Conservation (phyloP, 169 alveolate species). For the Plasmodium relictum region DNA sequence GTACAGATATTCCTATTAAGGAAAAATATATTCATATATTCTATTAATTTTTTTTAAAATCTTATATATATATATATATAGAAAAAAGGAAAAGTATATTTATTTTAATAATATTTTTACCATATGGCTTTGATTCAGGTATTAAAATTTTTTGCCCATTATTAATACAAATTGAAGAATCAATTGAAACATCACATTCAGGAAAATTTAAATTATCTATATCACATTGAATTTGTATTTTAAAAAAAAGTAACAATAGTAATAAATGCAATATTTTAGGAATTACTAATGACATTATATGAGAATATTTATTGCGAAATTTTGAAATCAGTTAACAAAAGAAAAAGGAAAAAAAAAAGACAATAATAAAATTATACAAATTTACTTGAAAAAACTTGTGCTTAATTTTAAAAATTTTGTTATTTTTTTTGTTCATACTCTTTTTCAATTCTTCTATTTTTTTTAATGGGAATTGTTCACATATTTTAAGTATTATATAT, state of each 20-base stretch:
- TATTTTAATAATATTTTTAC: slow-evolving; percentile 37
- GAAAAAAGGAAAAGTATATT: neutral
- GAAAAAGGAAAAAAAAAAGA: neutral
- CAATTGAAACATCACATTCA: slow-evolving; percentile 84
- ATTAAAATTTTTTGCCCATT: slow-evolving; percentile 80
- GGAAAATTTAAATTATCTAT: slow-evolving; percentile 43
- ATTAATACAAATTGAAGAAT: slow-evolving; percentile 85
- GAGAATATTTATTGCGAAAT: neutral
- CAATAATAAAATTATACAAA: neutral
- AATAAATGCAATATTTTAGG: slow-evolving; percentile 39
- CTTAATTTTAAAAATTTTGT: no score
- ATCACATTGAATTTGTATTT: slow-evolving; percentile 49
- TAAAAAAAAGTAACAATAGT: slow-evolving; percentile 21
- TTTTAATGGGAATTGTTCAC: no score
- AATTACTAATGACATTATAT: slow-evolving; percentile 31
- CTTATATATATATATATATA: neutral
- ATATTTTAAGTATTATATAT: no score
- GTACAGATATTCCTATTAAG: slow-evolving; percentile 85
- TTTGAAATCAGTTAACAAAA: neutral
- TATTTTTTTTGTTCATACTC: no score
- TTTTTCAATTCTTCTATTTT: no score
- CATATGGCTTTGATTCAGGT: slow-evolving; percentile 82
- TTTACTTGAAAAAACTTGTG: neutral
- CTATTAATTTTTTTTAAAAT: neutral
- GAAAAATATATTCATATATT: neutral